Evolutionary conservation across 2,329 filamentous ascomycete species (phyloP).

Genomic region (Macroventuria anomochaeta): DNA sequence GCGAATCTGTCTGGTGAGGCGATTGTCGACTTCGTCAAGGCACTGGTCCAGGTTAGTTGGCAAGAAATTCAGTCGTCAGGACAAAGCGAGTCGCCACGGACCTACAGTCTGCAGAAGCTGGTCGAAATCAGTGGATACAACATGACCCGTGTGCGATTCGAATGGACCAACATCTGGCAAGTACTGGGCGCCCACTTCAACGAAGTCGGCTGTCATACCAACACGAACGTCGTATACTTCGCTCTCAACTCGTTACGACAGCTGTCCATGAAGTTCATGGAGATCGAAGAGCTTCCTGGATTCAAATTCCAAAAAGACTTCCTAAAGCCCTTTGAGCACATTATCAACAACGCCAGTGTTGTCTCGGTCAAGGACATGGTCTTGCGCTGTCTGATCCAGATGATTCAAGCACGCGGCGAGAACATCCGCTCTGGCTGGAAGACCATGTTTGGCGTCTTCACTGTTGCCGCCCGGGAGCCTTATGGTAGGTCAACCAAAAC

Average conservation of each 20-base stretch:
- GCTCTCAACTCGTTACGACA: slow-evolving; percentile 94
- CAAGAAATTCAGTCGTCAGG: slow-evolving; percentile 98
- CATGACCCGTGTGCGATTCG: slow-evolving; percentile 97
- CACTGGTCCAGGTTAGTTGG: slow-evolving; percentile 95
- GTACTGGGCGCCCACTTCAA: slow-evolving; percentile 99
- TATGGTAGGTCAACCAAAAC: slow-evolving; percentile 61
- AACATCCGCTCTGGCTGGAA: slow-evolving; percentile 98
- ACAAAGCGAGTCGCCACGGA: slow-evolving; percentile 91
- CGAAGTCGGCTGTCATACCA: slow-evolving; percentile 93
- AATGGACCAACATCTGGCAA: slow-evolving; percentile 98
- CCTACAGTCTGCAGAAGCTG: slow-evolving; percentile 96
- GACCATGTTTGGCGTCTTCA: slow-evolving; percentile 99
- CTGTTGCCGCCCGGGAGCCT: slow-evolving; percentile 88
- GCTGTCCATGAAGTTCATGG: slow-evolving; percentile 98
- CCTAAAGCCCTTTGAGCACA: slow-evolving; percentile 95
- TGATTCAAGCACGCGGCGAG: slow-evolving; percentile 96
- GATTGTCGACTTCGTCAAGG: slow-evolving; percentile 92
- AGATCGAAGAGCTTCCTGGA: slow-evolving; percentile 94
- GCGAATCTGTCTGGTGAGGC: slow-evolving; percentile 91
- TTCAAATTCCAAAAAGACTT: slow-evolving; percentile 99
- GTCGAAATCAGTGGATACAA: slow-evolving; percentile 99
- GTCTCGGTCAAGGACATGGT: slow-evolving; percentile 98
- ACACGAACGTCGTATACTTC: slow-evolving; percentile 97
- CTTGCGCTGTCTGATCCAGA: slow-evolving; percentile 92
- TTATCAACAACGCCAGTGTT: slow-evolving; percentile 90